Conservation (phyloP, 2,329 filamentous ascomycete species). For the Scedosporium dehoogii region DNA sequence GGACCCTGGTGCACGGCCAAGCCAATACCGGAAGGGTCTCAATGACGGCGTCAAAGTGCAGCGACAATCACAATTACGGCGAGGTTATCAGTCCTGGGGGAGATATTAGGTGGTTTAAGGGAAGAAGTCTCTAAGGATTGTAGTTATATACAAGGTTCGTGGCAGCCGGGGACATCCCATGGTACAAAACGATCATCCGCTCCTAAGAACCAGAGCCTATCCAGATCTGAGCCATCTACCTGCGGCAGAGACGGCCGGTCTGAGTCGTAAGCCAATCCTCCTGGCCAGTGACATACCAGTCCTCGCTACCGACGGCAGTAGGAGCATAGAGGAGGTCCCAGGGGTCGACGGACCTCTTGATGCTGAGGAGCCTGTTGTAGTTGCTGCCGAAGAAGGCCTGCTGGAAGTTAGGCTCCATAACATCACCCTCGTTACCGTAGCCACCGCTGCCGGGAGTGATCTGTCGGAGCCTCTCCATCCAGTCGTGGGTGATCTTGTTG, state of each 20-base stretch:
- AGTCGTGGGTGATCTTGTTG: slow-evolving; percentile 19
- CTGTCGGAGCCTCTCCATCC: slow-evolving; percentile 19
- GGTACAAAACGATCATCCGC: too few species aligned
- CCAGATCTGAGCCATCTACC: neutral
- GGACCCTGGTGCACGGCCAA: too few species aligned
- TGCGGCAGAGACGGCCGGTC: slow-evolving; percentile 4
- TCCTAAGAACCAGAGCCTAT: too few species aligned
- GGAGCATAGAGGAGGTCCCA: slow-evolving; percentile 24
- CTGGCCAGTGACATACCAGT: slow-evolving; percentile 11
- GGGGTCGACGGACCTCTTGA: slow-evolving; percentile 25
- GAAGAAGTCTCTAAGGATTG: neutral
- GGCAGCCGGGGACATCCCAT: neutral
- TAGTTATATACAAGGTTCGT: neutral
- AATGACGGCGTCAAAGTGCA: too few species aligned
- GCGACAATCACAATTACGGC: neutral
- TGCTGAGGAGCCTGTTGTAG: slow-evolving; percentile 18
- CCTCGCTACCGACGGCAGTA: slow-evolving; percentile 28
- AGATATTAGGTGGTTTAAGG: neutral
- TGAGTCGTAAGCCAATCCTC: slow-evolving; percentile 5
- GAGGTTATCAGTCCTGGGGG: neutral
- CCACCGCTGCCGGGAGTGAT: slow-evolving; percentile 28
- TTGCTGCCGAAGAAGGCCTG: slow-evolving; percentile 24
- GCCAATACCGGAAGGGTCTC: too few species aligned
- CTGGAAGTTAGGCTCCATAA: slow-evolving; percentile 21
- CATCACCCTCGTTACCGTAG: slow-evolving; percentile 33